A percentile compares a stretch with the other conserved stretches of the same genome.
Conservation (phyloP, 2,329 filamentous ascomycete genomes). For the Ophiosphaerella narmari region DNA sequence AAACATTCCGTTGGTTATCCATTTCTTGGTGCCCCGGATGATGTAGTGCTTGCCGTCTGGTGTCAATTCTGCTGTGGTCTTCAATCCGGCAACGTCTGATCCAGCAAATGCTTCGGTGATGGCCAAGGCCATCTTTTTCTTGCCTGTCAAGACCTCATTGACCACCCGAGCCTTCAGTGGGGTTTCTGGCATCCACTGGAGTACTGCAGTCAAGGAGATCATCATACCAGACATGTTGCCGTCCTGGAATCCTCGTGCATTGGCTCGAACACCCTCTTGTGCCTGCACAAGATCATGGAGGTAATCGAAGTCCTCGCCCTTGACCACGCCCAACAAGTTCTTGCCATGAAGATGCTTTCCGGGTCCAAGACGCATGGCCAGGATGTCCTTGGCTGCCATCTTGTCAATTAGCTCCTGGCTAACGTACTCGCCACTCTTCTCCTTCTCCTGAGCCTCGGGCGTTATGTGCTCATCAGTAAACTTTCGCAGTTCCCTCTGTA, state of each 20-base stretch:
- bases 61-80: conserved; percentile 67
- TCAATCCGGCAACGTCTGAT: conserved; percentile 77
- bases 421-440: conserved; percentile 74
- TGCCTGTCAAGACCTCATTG: conserved; percentile 74
- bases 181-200: conserved; percentile 75
- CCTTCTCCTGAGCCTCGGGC: conserved; percentile 76
- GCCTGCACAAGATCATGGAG: conserved; percentile 79
- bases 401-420: conserved; percentile 72
- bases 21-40: conserved; percentile 76
- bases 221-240: conserved; percentile 87
- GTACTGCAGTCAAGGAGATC: conserved; percentile 77
- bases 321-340: conserved; percentile 68
- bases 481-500: conserved; percentile 71
- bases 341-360: conserved; percentile 80
- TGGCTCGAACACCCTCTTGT: conserved; percentile 74
- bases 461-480: conserved; percentile 74
- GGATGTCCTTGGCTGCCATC: conserved; percentile 74
- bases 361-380: conserved; percentile 83
- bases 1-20: conserved; percentile 83
- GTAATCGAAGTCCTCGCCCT: conserved; percentile 83
- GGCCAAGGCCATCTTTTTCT: conserved; percentile 87
- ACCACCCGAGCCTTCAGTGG: conserved; percentile 69
- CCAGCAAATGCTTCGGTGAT: conserved; percentile 90
- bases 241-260: conserved; percentile 81
- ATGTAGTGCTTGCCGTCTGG: conserved; percentile 59